Percentiles rank a stretch among this genome's conserved stretches.
phyloP scores from a whole-genome alignment of 768 basidiomycete genomes.

The Cystofilobasidium capitatum region DNA sequence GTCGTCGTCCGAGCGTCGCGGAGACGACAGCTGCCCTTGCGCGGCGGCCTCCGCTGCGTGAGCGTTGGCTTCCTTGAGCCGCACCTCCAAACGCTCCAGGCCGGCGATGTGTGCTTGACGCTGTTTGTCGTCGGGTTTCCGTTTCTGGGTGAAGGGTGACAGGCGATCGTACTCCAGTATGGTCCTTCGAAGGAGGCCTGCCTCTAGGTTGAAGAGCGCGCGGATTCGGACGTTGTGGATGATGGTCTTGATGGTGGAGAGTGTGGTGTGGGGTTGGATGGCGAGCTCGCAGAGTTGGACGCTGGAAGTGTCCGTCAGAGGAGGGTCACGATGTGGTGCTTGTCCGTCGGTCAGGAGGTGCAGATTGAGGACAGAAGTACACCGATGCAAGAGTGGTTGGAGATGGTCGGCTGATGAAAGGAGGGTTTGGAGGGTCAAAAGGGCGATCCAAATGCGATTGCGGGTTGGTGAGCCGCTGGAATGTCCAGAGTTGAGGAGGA shows the following conservation, averaged over 20 bases:
- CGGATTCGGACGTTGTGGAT: not conserved
- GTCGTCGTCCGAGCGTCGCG: too few relatives aligned
- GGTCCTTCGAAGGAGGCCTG: not conserved
- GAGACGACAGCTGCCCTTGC: too few relatives aligned
- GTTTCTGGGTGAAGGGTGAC: constrained; percentile 6
- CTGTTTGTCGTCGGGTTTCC: too few relatives aligned
- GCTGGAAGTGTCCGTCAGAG: not conserved
- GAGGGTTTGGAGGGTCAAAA: not conserved
- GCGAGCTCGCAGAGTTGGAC: not conserved
- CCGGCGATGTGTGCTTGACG: too few relatives aligned
- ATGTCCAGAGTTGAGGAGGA: not conserved
- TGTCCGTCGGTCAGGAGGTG: too few relatives aligned
- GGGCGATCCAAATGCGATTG: not conserved
- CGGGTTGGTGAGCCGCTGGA: not conserved
- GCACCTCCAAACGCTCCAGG: too few relatives aligned
- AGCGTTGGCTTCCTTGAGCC: too few relatives aligned
- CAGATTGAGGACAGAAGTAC: too few relatives aligned
- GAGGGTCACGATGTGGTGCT: not conserved
- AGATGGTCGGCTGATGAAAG: constrained; percentile 7
- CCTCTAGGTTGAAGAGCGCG: constrained; percentile 6
- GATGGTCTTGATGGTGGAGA: constrained; percentile 13
- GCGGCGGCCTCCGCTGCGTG: too few relatives aligned
- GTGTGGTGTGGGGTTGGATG: constrained; percentile 1
- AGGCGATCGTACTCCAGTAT: constrained; percentile 17
- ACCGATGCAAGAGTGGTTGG: constrained; percentile 9